These are phyloP conservation scores for Blastocystis sp. DNA, from an alignment of 352 stramenopile genomes.

Conservation along the genomic window DNA sequence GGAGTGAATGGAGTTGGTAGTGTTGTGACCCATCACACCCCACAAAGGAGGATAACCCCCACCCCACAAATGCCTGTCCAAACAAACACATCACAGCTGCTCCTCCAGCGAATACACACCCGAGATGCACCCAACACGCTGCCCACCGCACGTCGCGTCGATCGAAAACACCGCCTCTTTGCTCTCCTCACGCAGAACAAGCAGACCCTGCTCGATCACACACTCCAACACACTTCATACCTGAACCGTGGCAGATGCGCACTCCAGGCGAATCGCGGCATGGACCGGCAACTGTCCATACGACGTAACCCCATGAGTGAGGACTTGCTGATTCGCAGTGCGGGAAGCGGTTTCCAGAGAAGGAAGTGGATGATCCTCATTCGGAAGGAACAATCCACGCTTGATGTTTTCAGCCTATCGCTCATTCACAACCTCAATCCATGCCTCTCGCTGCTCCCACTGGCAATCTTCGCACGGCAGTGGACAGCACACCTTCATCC, in stretches of 20 bases:
- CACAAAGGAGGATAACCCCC: neutral
- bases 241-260: neutral
- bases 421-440: neutral
- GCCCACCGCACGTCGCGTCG: neutral
- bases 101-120: neutral
- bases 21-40: too few species aligned
- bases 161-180: neutral
- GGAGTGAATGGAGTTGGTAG: neutral
- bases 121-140: neutral
- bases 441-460: neutral
- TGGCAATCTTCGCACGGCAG: conserved; percentile 9
- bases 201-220: neutral
- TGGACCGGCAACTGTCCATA: conserved; percentile 23
- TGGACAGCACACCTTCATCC: conserved; percentile 9
- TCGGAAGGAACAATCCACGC: neutral
- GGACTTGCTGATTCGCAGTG: neutral
- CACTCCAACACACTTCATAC: neutral
- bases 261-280: neutral
- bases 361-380: neutral
- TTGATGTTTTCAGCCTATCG: neutral
- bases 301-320: neutral
- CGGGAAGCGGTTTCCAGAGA: neutral
- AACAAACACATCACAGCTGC: neutral
- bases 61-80: neutral
- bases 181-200: neutral